These are phyloP conservation scores for Spizellomyces punctatus DNA, from an alignment of 192 early-diverging fungal species.

Conservation along the genomic window DNA sequence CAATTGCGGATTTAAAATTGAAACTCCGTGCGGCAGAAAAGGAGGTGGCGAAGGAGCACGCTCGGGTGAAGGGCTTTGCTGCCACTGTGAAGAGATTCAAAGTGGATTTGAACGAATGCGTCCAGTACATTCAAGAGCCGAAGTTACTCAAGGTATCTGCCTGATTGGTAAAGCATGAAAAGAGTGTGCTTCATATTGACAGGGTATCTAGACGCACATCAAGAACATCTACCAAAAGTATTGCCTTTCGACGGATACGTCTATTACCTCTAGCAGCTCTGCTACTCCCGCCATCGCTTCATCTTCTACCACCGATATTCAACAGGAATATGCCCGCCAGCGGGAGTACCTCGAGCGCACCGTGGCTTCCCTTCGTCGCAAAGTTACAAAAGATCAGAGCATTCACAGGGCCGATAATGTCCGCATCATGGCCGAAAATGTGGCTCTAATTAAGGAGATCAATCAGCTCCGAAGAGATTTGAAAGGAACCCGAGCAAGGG, in stretches of 20 bases:
- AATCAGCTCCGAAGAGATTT: slow-evolving; percentile 57
- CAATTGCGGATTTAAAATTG: slow-evolving; percentile 60
- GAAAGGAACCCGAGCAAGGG: slow-evolving; percentile 37
- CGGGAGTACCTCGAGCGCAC: slow-evolving; percentile 63
- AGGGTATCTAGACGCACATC: slow-evolving; percentile 23
- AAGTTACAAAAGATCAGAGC: slow-evolving; percentile 57
- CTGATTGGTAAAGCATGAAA: not conserved
- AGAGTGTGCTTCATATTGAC: not conserved
- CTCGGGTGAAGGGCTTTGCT: slow-evolving; percentile 40
- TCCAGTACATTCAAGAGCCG: slow-evolving; percentile 63
- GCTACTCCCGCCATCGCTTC: not conserved
- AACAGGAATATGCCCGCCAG: slow-evolving; percentile 59
- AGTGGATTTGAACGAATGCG: slow-evolving; percentile 57
- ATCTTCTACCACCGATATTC: slow-evolving; percentile 41
- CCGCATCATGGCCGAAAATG: slow-evolving; percentile 61
- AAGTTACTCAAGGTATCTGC: slow-evolving; percentile 55
- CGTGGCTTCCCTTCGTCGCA: slow-evolving; percentile 51
- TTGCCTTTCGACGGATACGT: slow-evolving; percentile 34
- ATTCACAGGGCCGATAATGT: slow-evolving; percentile 58
- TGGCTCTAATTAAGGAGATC: slow-evolving; percentile 60
- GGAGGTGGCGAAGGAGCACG: slow-evolving; percentile 51
- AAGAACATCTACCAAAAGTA: slow-evolving; percentile 66
- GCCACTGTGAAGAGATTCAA: slow-evolving; percentile 55
- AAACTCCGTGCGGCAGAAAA: slow-evolving; percentile 63
- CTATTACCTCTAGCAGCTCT: not conserved